Evolutionary conservation across 2,329 filamentous ascomycete species (phyloP).

Genomic region (Penicillium crustosum): DNA sequence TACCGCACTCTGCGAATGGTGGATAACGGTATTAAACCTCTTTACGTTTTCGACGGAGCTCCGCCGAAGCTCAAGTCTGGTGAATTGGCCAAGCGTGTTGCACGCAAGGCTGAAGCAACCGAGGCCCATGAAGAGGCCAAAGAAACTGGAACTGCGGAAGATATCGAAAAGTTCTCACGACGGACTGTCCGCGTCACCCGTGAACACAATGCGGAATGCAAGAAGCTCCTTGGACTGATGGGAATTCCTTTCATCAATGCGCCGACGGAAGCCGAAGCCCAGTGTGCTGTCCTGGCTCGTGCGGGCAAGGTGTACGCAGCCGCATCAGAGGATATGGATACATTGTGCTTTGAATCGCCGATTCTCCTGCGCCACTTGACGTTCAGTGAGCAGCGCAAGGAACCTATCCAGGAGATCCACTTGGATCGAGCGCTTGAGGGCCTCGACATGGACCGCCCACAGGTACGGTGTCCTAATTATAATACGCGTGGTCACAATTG

Average conservation of each 20-base stretch:
- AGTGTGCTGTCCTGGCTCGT: slow-evolving; percentile 85
- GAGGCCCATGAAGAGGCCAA: slow-evolving; percentile 93
- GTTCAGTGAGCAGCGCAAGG: slow-evolving; percentile 95
- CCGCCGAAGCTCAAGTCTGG: slow-evolving; percentile 97
- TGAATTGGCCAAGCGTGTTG: slow-evolving; percentile 92
- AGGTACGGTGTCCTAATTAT: slow-evolving; percentile 53
- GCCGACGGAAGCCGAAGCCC: slow-evolving; percentile 94
- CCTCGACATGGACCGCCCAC: slow-evolving; percentile 79
- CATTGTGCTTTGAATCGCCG: slow-evolving; percentile 88
- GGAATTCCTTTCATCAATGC: slow-evolving; percentile 93
- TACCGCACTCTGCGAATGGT: slow-evolving; percentile 98
- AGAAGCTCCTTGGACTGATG: slow-evolving; percentile 88
- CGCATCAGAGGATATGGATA: slow-evolving; percentile 98
- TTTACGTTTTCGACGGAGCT: slow-evolving; percentile 97
- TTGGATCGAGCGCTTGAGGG: slow-evolving; percentile 84
- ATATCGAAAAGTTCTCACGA: slow-evolving; percentile 96
- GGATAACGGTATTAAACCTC: slow-evolving; percentile 96
- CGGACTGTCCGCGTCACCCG: slow-evolving; percentile 91
- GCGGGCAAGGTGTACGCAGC: slow-evolving; percentile 96
- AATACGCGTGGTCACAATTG: slow-evolving; percentile 9
- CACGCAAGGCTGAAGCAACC: slow-evolving; percentile 88
- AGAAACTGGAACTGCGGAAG: slow-evolving; percentile 92
- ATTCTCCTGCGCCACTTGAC: slow-evolving; percentile 90
- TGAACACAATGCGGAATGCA: slow-evolving; percentile 95
- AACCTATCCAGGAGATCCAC: slow-evolving; percentile 94